Evolutionary conservation across 306 rosid species (phyloP).

Genomic region (Ceratonia siliqua): DNA sequence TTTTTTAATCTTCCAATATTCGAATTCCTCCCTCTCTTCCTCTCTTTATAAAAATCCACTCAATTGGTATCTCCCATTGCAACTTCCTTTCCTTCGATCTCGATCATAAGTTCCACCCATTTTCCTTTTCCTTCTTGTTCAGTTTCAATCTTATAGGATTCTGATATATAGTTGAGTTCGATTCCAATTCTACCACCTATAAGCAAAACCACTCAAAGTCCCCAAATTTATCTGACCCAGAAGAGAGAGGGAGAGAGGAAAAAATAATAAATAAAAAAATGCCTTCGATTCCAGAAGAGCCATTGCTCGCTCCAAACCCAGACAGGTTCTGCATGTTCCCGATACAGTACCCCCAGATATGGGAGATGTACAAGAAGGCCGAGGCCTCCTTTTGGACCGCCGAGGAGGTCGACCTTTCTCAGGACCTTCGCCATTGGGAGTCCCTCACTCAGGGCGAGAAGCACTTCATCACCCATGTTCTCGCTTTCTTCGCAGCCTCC

Average conservation of each 20-base stretch:
- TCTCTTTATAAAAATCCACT: too few species aligned
- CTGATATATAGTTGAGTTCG: too few species aligned
- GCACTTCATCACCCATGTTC: conserved; percentile 73
- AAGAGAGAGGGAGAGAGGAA: too few species aligned
- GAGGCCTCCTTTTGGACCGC: conserved; percentile 94
- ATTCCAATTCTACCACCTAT: not conserved
- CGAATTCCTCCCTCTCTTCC: conserved; percentile 11
- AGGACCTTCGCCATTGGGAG: conserved; percentile 64
- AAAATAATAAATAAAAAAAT: conserved; percentile 40
- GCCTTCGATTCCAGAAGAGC: conserved; percentile 81
- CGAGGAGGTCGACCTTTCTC: conserved; percentile 81
- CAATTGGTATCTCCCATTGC: too few species aligned
- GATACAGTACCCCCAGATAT: conserved; percentile 75
- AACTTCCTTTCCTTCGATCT: too few species aligned
- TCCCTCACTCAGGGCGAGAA: conserved; percentile 61
- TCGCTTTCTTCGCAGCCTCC: conserved; percentile 91
- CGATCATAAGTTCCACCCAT: too few species aligned
- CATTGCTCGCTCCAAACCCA: conserved; percentile 66
- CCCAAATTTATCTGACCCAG: too few species aligned
- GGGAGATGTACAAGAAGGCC: conserved; percentile 97
- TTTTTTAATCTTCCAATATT: not conserved
- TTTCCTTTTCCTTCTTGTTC: not conserved
- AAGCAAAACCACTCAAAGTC: not conserved
- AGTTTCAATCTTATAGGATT: too few species aligned
- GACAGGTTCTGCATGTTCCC: conserved; percentile 96